Conservation (phyloP, 306 rosid genomes). For the Hylodesmum podocarpum region DNA sequence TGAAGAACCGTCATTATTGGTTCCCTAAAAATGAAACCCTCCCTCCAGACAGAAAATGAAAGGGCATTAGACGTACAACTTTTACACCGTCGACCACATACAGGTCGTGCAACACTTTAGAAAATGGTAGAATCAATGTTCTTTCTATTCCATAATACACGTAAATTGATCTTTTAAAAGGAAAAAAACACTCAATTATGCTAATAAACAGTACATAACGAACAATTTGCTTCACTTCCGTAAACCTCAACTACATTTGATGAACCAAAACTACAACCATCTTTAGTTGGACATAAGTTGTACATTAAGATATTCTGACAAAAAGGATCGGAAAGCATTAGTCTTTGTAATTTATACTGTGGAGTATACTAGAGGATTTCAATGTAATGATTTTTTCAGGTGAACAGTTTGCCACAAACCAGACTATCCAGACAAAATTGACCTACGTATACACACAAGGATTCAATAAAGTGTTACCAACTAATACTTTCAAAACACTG, state of each 20-base stretch:
- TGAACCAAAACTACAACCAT: neutral
- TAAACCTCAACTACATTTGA: neutral
- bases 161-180: neutral
- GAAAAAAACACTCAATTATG: neutral
- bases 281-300: neutral
- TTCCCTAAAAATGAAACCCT: no score
- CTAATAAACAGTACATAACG: neutral
- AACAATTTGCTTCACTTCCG: neutral
- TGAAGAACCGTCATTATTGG: no score
- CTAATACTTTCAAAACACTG: neutral
- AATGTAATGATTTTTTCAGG: neutral
- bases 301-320: neutral
- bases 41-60: no score
- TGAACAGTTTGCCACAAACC: neutral
- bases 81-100: no score
- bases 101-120: no score
- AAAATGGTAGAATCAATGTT: neutral
- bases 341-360: neutral
- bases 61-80: no score
- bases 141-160: neutral
- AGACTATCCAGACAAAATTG: slow-evolving; percentile 20
- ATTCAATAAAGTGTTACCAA: neutral
- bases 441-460: neutral
- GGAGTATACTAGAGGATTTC: neutral
- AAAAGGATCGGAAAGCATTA: neutral